Evolutionary conservation across 208 protist species (phyloP).

Genomic region (Herpetomonas samuelpessoai): DNA sequence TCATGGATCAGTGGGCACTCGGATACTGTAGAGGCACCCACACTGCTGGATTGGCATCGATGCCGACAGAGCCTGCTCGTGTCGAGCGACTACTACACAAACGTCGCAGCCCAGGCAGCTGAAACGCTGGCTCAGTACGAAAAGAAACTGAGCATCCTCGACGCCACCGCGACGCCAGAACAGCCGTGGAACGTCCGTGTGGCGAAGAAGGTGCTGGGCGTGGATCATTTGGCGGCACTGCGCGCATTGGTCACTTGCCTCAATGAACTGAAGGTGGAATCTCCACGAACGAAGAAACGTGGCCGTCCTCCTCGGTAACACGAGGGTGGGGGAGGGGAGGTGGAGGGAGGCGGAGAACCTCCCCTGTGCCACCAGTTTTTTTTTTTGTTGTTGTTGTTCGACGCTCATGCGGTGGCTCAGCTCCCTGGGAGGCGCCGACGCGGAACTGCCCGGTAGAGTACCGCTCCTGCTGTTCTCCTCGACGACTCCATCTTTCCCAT

Average conservation of each 20-base stretch:
- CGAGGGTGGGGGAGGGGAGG: too few relatives aligned
- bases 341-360: too few relatives aligned
- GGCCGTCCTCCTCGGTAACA: background rate
- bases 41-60: background rate
- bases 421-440: too few relatives aligned
- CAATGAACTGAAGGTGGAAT: background rate
- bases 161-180: background rate
- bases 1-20: too few relatives aligned
- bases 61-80: background rate
- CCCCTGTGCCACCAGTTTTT: too few relatives aligned
- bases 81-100: background rate
- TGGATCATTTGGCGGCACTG: conserved; percentile 5
- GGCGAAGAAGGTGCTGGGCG: conserved; percentile 12
- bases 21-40: background rate
- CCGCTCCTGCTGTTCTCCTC: too few relatives aligned
- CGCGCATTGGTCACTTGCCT: conserved; percentile 5
- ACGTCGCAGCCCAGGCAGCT: background rate
- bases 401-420: too few relatives aligned
- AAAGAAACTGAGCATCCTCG: conserved; percentile 4
- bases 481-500: too few relatives aligned
- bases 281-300: background rate
- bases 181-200: conserved; percentile 18
- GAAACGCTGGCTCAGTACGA: background rate
- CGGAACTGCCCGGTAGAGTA: too few relatives aligned
- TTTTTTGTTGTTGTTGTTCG: too few relatives aligned